These are phyloP conservation scores for Biscutella laevigata DNA, from an alignment of 441 rosid species.

Conservation along the genomic window DNA sequence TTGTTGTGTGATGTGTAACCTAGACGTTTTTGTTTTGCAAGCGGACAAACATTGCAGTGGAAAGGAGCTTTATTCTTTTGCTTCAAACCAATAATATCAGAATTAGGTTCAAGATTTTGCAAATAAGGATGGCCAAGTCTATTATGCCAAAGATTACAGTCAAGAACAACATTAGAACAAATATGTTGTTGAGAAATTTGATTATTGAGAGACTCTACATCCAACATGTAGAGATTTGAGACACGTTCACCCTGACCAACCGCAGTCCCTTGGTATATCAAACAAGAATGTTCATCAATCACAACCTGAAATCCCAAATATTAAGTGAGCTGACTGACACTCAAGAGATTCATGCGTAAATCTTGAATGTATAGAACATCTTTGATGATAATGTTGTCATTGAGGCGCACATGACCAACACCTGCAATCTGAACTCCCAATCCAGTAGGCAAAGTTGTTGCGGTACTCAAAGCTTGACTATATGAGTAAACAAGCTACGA, in stretches of 20 bases:
- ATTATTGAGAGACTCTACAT: background rate
- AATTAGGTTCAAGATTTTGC: no score
- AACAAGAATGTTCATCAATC: background rate
- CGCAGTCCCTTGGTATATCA: background rate
- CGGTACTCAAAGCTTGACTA: background rate
- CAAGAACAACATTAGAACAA: background rate
- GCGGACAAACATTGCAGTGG: no score
- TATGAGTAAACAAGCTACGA: background rate
- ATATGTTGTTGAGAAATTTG: no score
- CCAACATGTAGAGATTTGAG: background rate
- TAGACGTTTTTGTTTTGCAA: no score
- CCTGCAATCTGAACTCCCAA: background rate
- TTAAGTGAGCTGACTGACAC: background rate
- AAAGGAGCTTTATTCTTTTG: no score
- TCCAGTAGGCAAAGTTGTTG: background rate
- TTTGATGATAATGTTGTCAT: rapidly evolving
- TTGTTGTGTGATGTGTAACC: no score
- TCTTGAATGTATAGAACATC: background rate
- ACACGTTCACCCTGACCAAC: background rate
- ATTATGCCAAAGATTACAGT: background rate
- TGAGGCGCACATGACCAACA: background rate
- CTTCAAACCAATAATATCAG: no score
- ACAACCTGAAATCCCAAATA: background rate
- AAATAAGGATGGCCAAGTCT: background rate
- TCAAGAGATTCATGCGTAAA: background rate